These are phyloP conservation scores for Ogataea angusta DNA, from an alignment of 805 yeast species.

Conservation along the genomic window DNA sequence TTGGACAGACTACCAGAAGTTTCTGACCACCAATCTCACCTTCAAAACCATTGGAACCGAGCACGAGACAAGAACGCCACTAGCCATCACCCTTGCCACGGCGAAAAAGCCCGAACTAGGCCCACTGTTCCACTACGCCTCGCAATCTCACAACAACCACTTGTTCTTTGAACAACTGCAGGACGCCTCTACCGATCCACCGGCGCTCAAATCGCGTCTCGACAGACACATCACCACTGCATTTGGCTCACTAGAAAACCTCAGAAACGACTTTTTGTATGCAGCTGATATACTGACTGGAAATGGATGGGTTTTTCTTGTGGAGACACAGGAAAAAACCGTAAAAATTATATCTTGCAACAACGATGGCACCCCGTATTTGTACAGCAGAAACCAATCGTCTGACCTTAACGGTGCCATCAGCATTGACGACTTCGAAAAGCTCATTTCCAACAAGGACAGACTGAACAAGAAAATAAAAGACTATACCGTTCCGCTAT, in stretches of 20 bases:
- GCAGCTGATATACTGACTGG: constrained; percentile 54
- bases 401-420: constrained; percentile 76
- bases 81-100: constrained; percentile 64
- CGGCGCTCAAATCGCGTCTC: constrained; percentile 27
- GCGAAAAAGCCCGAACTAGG: constrained; percentile 65
- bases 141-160: constrained; percentile 91
- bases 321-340: constrained; percentile 61
- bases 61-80: constrained; percentile 71
- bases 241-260: constrained; percentile 46
- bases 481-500: constrained; percentile 69
- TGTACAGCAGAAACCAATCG: constrained; percentile 63
- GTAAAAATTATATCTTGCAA: constrained; percentile 53
- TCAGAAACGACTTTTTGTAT: constrained; percentile 47
- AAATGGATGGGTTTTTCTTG: constrained; percentile 74
- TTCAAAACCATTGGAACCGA: constrained; percentile 73
- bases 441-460: constrained; percentile 36
- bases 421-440: constrained; percentile 50
- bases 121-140: constrained; percentile 78
- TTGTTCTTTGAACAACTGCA: constrained; percentile 68
- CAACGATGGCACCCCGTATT: constrained; percentile 78
- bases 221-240: constrained; percentile 33
- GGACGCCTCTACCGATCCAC: constrained; percentile 18
- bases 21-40: constrained; percentile 56
- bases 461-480: constrained; percentile 33
- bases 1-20: constrained; percentile 80